These are phyloP conservation scores for Phytophthora tentaculata DNA, from an alignment of 352 stramenopile genomes.

Conservation along the genomic window DNA sequence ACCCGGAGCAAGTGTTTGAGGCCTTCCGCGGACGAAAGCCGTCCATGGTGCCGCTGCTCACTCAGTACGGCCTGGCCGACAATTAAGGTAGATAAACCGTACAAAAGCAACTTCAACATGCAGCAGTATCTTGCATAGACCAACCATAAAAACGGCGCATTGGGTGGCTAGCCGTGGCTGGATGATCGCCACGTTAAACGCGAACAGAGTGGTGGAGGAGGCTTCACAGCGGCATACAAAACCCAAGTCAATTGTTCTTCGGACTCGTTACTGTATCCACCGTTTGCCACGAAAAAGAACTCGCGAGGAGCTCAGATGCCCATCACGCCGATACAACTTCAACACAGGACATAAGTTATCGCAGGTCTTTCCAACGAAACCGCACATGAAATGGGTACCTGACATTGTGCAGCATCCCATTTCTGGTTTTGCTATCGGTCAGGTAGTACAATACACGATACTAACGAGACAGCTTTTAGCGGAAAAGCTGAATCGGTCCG, in stretches of 20 bases:
- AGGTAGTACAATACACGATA: too few species aligned
- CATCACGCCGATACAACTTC: constrained; percentile 26
- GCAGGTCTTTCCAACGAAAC: constrained; percentile 18
- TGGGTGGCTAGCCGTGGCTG: background rate
- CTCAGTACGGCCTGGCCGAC: constrained; percentile 92
- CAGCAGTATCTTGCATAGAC: constrained; percentile 8
- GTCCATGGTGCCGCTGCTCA: constrained; percentile 93
- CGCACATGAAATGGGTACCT: constrained; percentile 5
- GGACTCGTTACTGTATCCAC: background rate
- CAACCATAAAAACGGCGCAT: constrained; percentile 2
- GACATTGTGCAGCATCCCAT: too few species aligned
- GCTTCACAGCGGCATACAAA: constrained; percentile 2
- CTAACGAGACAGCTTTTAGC: too few species aligned
- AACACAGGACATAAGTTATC: constrained; percentile 25
- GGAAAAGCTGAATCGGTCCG: too few species aligned
- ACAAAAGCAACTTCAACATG: constrained; percentile 17
- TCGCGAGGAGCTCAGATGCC: constrained; percentile 2
- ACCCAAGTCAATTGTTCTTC: constrained; percentile 2
- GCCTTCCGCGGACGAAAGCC: constrained; percentile 95
- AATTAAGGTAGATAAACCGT: constrained; percentile 33
- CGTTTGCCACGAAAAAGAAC: constrained; percentile 6
- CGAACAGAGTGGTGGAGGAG: background rate
- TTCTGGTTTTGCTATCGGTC: too few species aligned
- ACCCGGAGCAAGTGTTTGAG: constrained; percentile 94
- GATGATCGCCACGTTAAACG: constrained; percentile 6